These are phyloP conservation scores for Tanacetum coccineum DNA, from an alignment of 129 eudicot species.

Conservation along the genomic window DNA sequence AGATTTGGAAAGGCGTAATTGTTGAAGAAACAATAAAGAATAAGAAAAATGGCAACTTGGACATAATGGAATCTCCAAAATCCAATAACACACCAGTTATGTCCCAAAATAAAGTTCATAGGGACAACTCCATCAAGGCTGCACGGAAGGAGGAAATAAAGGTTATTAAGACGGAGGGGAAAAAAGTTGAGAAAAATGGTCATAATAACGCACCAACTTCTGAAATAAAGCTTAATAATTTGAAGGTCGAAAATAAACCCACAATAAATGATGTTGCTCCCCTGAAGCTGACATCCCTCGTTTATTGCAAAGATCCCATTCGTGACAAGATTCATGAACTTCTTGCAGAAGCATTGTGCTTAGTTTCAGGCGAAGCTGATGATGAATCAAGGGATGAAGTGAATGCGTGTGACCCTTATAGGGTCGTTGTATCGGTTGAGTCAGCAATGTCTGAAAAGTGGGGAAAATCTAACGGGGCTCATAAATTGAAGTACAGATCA, in stretches of 20 bases:
- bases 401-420: slow-evolving; percentile 55
- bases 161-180: slow-evolving; percentile 30
- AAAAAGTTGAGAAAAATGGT: slow-evolving; percentile 36
- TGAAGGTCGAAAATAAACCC: slow-evolving; percentile 32
- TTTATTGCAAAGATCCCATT: slow-evolving; percentile 47
- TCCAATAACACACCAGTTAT: slow-evolving; percentile 24
- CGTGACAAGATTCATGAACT: slow-evolving; percentile 76
- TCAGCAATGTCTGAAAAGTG: slow-evolving; percentile 79
- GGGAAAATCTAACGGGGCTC: slow-evolving; percentile 67
- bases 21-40: slow-evolving; percentile 57
- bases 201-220: slow-evolving; percentile 15
- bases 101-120: slow-evolving; percentile 22
- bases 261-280: slow-evolving; percentile 22
- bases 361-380: slow-evolving; percentile 52
- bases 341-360: slow-evolving; percentile 67
- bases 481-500: slow-evolving; percentile 69
- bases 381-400: slow-evolving; percentile 43
- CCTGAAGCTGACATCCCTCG: slow-evolving; percentile 56
- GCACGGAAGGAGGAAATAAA: slow-evolving; percentile 20
- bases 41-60: slow-evolving; percentile 48
- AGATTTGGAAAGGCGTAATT: slow-evolving; percentile 73
- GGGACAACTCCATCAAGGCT: slow-evolving; percentile 31
- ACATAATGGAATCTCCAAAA: slow-evolving; percentile 31
- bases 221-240: slow-evolving; percentile 31
- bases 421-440: slow-evolving; percentile 68